These are phyloP conservation scores for Phytophthora pluvialis DNA, from an alignment of 352 stramenopile species.

Conservation along the genomic window DNA sequence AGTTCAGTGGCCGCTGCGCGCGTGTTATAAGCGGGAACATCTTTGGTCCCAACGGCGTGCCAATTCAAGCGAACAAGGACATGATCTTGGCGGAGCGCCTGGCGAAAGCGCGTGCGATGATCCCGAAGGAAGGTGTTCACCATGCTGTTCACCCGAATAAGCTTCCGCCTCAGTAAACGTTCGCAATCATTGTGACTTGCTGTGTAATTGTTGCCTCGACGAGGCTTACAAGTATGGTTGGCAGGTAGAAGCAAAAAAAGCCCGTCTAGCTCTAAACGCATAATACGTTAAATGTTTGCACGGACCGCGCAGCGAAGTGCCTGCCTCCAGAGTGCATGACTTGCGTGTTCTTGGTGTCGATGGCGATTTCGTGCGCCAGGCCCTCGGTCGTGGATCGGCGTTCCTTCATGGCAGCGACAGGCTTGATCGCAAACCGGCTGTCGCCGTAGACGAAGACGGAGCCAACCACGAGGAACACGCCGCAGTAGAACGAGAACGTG, in stretches of 20 bases:
- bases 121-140: slow-evolving; percentile 47
- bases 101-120: slow-evolving; percentile 64
- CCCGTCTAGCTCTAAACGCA: slow-evolving; percentile 36
- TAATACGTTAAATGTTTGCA: slow-evolving; percentile 43
- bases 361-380: slow-evolving; percentile 60
- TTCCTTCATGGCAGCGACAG: slow-evolving; percentile 33
- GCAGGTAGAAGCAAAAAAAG: slow-evolving; percentile 15
- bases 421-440: slow-evolving; percentile 72
- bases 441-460: slow-evolving; percentile 90
- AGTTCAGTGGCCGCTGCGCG: slow-evolving; percentile 68
- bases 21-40: slow-evolving; percentile 45
- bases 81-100: slow-evolving; percentile 55
- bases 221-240: slow-evolving; percentile 30
- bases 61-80: slow-evolving; percentile 41
- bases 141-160: slow-evolving; percentile 24
- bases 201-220: slow-evolving; percentile 27
- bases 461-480: slow-evolving; percentile 75
- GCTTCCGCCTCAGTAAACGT: slow-evolving; percentile 16
- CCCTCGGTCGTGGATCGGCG: slow-evolving; percentile 39
- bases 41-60: slow-evolving; percentile 35
- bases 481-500: slow-evolving; percentile 76
- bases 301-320: slow-evolving; percentile 57
- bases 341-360: slow-evolving; percentile 49
- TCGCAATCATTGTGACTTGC: slow-evolving; percentile 21
- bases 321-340: slow-evolving; percentile 36